Evolutionary conservation across 1,284 basidiomycete species (phyloP).

Genomic region (Ustilago loliicola): DNA sequence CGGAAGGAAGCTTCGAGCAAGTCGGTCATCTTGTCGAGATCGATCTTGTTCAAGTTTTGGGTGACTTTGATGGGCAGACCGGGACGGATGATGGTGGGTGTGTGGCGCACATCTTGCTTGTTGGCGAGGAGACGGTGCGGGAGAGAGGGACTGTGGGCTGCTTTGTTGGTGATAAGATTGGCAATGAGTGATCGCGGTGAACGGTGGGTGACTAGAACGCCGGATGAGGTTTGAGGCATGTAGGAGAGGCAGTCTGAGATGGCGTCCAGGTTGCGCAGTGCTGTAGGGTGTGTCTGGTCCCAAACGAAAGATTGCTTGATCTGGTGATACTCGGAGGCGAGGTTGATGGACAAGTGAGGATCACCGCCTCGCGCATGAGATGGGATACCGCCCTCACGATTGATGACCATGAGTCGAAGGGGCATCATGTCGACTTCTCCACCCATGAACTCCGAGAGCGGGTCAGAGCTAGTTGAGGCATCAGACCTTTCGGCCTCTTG

Average conservation of each 20-base stretch:
- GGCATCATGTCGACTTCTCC: conserved; percentile 73
- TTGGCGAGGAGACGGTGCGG: conserved; percentile 92
- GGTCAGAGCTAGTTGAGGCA: conserved; percentile 16
- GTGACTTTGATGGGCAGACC: conserved; percentile 89
- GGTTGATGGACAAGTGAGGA: conserved; percentile 95
- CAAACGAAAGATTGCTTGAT: conserved; percentile 92
- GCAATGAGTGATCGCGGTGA: conserved; percentile 94
- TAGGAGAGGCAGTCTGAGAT: conserved; percentile 88
- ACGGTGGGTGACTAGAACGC: conserved; percentile 96
- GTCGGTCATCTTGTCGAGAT: conserved; percentile 81
- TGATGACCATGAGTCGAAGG: conserved; percentile 95
- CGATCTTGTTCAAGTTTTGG: conserved; percentile 77
- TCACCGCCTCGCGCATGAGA: conserved; percentile 94
- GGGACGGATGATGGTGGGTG: conserved; percentile 90
- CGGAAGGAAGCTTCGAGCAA: conserved; percentile 90
- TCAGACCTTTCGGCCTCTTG: neutral
- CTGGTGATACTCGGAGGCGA: conserved; percentile 86
- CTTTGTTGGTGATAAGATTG: conserved; percentile 98
- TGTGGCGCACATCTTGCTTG: conserved; percentile 85
- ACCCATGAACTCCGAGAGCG: conserved; percentile 22
- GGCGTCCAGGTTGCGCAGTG: conserved; percentile 87
- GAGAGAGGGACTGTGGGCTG: conserved; percentile 92
- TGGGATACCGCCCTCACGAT: conserved; percentile 94
- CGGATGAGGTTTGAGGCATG: conserved; percentile 93
- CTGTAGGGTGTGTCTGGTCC: conserved; percentile 84